Percentiles rank a stretch among this genome's conserved stretches.
Evolutionary conservation across 805 yeast genomes (phyloP).

Genomic region (Kregervanrija delftensis): DNA sequence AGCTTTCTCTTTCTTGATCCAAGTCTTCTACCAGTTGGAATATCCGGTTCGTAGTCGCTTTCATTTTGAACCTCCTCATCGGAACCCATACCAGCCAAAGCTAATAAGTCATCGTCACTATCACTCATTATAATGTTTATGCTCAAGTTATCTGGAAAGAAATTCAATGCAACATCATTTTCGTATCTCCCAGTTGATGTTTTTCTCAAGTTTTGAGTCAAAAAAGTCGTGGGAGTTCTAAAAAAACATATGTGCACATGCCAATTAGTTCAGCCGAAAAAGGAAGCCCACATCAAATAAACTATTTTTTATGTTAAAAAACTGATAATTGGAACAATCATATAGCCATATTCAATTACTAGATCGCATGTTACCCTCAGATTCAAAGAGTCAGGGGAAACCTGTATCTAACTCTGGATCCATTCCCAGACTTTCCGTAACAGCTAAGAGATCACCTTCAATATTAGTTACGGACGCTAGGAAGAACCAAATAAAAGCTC

Average conservation of each 20-base stretch:
- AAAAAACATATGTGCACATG: not conserved
- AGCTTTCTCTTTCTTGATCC: slow-evolving; percentile 18
- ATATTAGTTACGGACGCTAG: slow-evolving; percentile 89
- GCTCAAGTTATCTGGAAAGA: not conserved
- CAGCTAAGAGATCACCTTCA: slow-evolving; percentile 86
- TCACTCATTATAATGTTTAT: slow-evolving; percentile 51
- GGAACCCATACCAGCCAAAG: slow-evolving; percentile 79
- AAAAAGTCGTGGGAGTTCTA: no score
- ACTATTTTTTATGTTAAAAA: no score
- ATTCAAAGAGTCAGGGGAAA: no score
- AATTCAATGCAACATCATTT: not conserved
- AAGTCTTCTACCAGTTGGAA: slow-evolving; percentile 13
- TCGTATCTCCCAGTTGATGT: no score
- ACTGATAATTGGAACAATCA: no score
- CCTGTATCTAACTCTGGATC: no score
- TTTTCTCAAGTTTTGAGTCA: no score
- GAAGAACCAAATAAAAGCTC: slow-evolving; percentile 51
- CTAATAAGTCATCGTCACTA: slow-evolving; percentile 82
- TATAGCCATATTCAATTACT: no score
- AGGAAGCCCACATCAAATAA: not conserved
- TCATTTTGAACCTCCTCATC: slow-evolving; percentile 33
- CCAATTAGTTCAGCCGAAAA: not conserved
- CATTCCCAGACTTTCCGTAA: slow-evolving; percentile 12
- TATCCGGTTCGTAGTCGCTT: slow-evolving; percentile 31
- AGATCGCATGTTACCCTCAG: no score